Evolutionary conservation across 441 rosid genomes (phyloP).

Genomic region (Arabidopsis hybrid): DNA sequence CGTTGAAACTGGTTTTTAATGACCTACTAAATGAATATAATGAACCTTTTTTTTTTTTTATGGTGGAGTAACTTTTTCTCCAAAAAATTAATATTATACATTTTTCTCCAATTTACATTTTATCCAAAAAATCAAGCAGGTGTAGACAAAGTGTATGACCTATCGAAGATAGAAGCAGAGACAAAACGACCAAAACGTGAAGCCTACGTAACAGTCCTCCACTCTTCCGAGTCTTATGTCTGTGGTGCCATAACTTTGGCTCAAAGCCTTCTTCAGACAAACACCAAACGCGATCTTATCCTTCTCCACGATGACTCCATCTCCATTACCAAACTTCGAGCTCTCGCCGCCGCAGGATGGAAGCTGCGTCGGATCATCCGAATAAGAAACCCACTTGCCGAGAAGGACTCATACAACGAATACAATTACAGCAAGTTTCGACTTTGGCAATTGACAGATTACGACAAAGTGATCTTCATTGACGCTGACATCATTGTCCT

Average conservation of each 20-base stretch:
- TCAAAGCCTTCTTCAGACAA: slow-evolving; percentile 79
- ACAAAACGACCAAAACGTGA: slow-evolving; percentile 59
- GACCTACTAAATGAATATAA: no score
- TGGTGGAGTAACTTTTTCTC: no score
- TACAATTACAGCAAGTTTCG: slow-evolving; percentile 93
- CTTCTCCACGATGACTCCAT: slow-evolving; percentile 82
- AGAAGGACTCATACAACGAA: slow-evolving; percentile 73
- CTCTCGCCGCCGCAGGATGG: slow-evolving; percentile 84
- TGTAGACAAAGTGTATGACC: slow-evolving; percentile 63
- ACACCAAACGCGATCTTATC: slow-evolving; percentile 84
- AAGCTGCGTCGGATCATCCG: slow-evolving; percentile 63
- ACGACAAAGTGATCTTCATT: slow-evolving; percentile 81
- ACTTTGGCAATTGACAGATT: slow-evolving; percentile 88
- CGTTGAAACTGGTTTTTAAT: no score
- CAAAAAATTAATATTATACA: no score
- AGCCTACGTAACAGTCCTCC: slow-evolving; percentile 90
- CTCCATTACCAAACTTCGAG: slow-evolving; percentile 63
- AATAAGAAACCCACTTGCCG: slow-evolving; percentile 83
- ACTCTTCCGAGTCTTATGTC: slow-evolving; percentile 85
- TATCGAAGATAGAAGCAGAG: slow-evolving; percentile 58
- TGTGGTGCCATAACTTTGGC: slow-evolving; percentile 93
- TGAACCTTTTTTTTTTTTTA: background rate
- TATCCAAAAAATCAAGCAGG: slow-evolving; percentile 48
- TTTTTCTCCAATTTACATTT: no score
- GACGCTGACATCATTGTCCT: slow-evolving; percentile 85